Percentiles rank a stretch among this genome's conserved stretches.
phyloP scores from a whole-genome alignment of 768 basidiomycete species.

The Hypsizygus marmoreus region DNA sequence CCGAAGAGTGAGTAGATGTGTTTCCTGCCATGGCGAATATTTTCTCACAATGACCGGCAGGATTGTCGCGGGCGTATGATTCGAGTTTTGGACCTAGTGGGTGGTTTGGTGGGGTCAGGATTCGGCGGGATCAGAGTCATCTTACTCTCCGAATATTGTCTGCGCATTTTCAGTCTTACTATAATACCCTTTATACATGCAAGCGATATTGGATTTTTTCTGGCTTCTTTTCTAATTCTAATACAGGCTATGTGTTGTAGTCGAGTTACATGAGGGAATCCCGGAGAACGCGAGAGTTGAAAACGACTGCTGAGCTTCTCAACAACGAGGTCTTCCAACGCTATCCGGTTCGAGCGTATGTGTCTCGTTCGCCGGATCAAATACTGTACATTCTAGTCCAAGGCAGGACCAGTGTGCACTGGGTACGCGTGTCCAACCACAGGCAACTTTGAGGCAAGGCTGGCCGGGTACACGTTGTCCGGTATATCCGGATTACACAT shows the following conservation, averaged over 20 bases:
- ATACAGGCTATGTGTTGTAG: constrained; percentile 2
- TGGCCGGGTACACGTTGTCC: too few relatives aligned
- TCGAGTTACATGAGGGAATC: not conserved
- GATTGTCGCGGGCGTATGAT: constrained; percentile 65
- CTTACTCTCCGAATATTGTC: constrained; percentile 28
- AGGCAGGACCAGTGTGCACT: too few relatives aligned
- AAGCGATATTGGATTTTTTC: constrained; percentile 19
- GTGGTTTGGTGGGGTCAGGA: constrained; percentile 9
- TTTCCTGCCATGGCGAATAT: constrained; percentile 5
- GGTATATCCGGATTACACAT: too few relatives aligned
- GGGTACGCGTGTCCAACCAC: too few relatives aligned
- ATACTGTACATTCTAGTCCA: too few relatives aligned
- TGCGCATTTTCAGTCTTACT: constrained; percentile 16
- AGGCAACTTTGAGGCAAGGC: too few relatives aligned
- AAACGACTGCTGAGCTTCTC: too few relatives aligned
- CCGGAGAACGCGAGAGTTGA: too few relatives aligned
- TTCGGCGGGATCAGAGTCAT: constrained; percentile 12
- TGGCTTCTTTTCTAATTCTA: constrained; percentile 7
- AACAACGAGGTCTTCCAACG: too few relatives aligned
- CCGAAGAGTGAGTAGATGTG: constrained; percentile 76
- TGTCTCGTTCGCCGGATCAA: too few relatives aligned
- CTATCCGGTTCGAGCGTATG: too few relatives aligned
- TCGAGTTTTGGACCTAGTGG: not conserved
- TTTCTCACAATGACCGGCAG: constrained; percentile 31
- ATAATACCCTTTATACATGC: constrained; percentile 33